These are phyloP conservation scores for Boletellus ananas DNA, from an alignment of 768 basidiomycete genomes.

Conservation along the genomic window DNA sequence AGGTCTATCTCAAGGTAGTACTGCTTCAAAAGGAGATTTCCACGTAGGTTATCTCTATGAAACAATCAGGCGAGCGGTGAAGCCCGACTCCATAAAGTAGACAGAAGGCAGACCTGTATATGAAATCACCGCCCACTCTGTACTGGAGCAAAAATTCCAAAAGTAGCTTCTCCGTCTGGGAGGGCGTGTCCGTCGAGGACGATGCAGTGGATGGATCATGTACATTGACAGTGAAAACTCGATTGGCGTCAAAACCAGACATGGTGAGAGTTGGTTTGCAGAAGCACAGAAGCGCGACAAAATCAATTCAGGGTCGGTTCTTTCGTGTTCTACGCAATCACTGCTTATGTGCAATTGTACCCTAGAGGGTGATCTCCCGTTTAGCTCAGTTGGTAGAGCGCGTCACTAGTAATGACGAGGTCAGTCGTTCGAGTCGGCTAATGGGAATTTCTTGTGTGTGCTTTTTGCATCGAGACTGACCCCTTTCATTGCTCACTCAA, in stretches of 20 bases:
- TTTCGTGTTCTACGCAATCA: slow-evolving; percentile 22
- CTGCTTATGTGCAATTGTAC: too few species aligned
- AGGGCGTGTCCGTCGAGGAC: slow-evolving; percentile 63
- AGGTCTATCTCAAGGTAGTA: slow-evolving; percentile 85
- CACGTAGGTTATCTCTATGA: slow-evolving; percentile 77
- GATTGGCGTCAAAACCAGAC: slow-evolving; percentile 87
- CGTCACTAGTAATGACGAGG: slow-evolving; percentile 47
- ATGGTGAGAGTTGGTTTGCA: slow-evolving; percentile 35
- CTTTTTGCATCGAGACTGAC: neutral
- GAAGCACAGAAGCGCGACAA: slow-evolving; percentile 9
- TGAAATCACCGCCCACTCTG: slow-evolving; percentile 85
- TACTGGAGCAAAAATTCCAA: slow-evolving; percentile 86
- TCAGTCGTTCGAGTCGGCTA: slow-evolving; percentile 42
- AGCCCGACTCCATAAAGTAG: neutral
- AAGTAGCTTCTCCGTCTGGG: slow-evolving; percentile 76
- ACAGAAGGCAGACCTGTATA: slow-evolving; percentile 65
- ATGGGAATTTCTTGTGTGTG: slow-evolving; percentile 30
- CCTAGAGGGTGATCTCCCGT: too few species aligned
- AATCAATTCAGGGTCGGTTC: slow-evolving; percentile 24
- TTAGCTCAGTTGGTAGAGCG: slow-evolving; percentile 50
- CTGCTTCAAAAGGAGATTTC: slow-evolving; percentile 85
- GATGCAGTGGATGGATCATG: slow-evolving; percentile 54
- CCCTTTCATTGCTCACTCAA: slow-evolving; percentile 5
- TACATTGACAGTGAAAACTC: slow-evolving; percentile 77
- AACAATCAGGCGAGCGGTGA: neutral